Evolutionary conservation across 139 green algal species (phyloP).

Genomic region (Chlamydomonas asymmetrica): DNA sequence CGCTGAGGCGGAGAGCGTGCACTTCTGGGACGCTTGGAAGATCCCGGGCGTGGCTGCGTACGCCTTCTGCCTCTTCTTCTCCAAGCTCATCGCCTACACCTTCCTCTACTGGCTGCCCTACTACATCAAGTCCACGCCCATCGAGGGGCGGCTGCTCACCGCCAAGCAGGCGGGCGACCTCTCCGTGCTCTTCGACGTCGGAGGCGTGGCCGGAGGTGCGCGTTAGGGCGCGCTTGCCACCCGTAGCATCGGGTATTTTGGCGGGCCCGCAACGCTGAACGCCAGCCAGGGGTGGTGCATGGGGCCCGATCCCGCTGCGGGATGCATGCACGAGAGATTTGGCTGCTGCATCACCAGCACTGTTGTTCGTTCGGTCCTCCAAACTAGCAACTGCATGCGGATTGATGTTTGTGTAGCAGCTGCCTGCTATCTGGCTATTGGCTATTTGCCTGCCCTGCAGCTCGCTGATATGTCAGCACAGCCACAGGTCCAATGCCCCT

Average conservation of each 20-base stretch:
- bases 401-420: too few relatives aligned
- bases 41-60: slow-evolving; percentile 92
- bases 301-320: too few relatives aligned
- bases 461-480: too few relatives aligned
- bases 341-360: too few relatives aligned
- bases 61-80: slow-evolving; percentile 94
- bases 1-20: slow-evolving; percentile 52
- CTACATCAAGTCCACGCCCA: slow-evolving; percentile 87
- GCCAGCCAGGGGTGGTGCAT: too few relatives aligned
- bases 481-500: too few relatives aligned
- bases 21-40: slow-evolving; percentile 79
- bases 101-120: slow-evolving; percentile 98
- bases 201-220: slow-evolving; percentile 74
- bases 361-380: too few relatives aligned
- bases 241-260: background rate
- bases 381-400: too few relatives aligned
- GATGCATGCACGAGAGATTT: too few relatives aligned
- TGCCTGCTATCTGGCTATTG: too few relatives aligned
- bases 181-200: slow-evolving; percentile 92
- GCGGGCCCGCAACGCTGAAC: too few relatives aligned
- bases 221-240: background rate
- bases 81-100: slow-evolving; percentile 97
- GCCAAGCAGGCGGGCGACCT: slow-evolving; percentile 78
- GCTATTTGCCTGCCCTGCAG: too few relatives aligned
- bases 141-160: slow-evolving; percentile 65